These are phyloP conservation scores for Panaeolus papilionaceus DNA, from an alignment of 768 basidiomycete genomes.

Conservation along the genomic window DNA sequence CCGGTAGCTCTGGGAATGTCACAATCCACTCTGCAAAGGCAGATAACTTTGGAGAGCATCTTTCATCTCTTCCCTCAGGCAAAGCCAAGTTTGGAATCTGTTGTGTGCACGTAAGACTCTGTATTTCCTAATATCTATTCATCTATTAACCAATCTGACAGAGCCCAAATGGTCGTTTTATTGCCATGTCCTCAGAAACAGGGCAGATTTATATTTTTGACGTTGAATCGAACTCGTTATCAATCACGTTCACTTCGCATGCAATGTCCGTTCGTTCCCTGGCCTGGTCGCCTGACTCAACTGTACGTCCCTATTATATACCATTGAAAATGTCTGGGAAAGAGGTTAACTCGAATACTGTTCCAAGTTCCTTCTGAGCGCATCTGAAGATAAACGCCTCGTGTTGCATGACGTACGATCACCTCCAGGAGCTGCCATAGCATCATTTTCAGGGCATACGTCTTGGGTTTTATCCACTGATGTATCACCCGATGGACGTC, in stretches of 20 bases:
- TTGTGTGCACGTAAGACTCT: slow-evolving; percentile 64
- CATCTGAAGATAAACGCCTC: slow-evolving; percentile 92
- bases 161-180: slow-evolving; percentile 87
- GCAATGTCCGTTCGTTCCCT: slow-evolving; percentile 89
- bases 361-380: slow-evolving; percentile 80
- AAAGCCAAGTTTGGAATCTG: slow-evolving; percentile 81
- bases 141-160: slow-evolving; percentile 35
- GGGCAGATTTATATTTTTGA: slow-evolving; percentile 93
- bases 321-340: slow-evolving; percentile 13
- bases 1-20: slow-evolving; percentile 74
- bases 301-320: slow-evolving; percentile 54
- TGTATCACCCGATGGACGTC: slow-evolving; percentile 80
- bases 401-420: slow-evolving; percentile 89
- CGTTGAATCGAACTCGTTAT: slow-evolving; percentile 67
- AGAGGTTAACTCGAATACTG: slow-evolving; percentile 16
- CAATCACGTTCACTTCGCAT: slow-evolving; percentile 82
- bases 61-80: slow-evolving; percentile 65
- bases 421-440: slow-evolving; percentile 80
- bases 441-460: slow-evolving; percentile 85
- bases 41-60: slow-evolving; percentile 70
- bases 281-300: slow-evolving; percentile 90
- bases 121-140: slow-evolving; percentile 6
- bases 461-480: slow-evolving; percentile 91
- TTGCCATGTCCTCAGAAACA: slow-evolving; percentile 84
- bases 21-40: slow-evolving; percentile 73